Evolutionary conservation across 805 yeast genomes (phyloP).

Genomic region (Candida wancherniae): DNA sequence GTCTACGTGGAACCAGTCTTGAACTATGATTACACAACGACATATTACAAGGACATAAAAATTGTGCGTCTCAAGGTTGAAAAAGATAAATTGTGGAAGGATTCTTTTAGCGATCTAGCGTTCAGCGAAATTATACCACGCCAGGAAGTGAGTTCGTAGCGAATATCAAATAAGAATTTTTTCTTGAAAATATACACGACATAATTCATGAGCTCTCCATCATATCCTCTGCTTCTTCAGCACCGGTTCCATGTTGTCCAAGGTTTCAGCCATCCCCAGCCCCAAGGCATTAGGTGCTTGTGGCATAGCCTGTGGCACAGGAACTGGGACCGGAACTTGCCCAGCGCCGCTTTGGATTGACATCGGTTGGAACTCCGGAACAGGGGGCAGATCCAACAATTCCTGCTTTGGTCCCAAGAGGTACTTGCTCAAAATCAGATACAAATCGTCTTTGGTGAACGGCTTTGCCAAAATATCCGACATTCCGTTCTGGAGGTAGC

Average conservation of each 20-base stretch:
- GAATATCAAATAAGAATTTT: not conserved
- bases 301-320: slow-evolving; percentile 8
- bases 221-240: slow-evolving; percentile 13
- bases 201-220: not conserved
- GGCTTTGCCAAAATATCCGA: slow-evolving; percentile 92
- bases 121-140: slow-evolving; percentile 7
- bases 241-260: slow-evolving; percentile 11
- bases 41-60: slow-evolving; percentile 27
- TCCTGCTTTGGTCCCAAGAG: slow-evolving; percentile 32
- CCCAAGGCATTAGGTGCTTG: slow-evolving; percentile 9
- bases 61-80: slow-evolving; percentile 19
- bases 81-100: slow-evolving; percentile 22
- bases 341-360: slow-evolving; percentile 9
- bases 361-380: slow-evolving; percentile 10
- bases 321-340: slow-evolving; percentile 6
- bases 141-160: not conserved
- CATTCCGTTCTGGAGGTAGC: slow-evolving; percentile 83
- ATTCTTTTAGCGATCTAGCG: slow-evolving; percentile 18
- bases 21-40: slow-evolving; percentile 23
- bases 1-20: slow-evolving; percentile 27
- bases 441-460: slow-evolving; percentile 81
- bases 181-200: no score
- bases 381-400: slow-evolving; percentile 12
- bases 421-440: slow-evolving; percentile 72
- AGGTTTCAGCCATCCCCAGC: slow-evolving; percentile 11